Evolutionary conservation across 2,329 filamentous ascomycete genomes (phyloP).

Genomic region (Fusarium gaditjirri): DNA sequence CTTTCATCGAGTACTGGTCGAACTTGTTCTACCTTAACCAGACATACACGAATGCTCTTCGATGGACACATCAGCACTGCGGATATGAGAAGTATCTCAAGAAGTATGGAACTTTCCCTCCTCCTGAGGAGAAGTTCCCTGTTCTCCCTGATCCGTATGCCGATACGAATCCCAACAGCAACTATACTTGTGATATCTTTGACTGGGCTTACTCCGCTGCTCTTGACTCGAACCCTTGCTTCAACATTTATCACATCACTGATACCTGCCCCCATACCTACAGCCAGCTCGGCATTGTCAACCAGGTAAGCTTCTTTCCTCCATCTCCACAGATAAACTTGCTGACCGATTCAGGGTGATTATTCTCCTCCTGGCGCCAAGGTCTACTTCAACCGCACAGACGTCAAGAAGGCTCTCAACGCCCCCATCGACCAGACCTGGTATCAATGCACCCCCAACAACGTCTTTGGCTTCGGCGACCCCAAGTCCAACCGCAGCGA

Average conservation of each 20-base stretch:
- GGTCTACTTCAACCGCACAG: conserved; percentile 77
- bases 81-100: conserved; percentile 70
- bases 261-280: conserved; percentile 77
- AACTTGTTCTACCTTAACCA: conserved; percentile 73
- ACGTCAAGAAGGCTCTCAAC: conserved; percentile 76
- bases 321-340: no score
- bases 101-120: conserved; percentile 75
- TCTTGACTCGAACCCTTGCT: conserved; percentile 76
- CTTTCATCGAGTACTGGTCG: conserved; percentile 70
- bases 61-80: conserved; percentile 64
- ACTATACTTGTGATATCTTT: conserved; percentile 67
- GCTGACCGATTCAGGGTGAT: conserved; percentile 56
- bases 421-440: conserved; percentile 57
- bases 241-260: conserved; percentile 78
- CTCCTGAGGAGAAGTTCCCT: conserved; percentile 67
- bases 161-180: conserved; percentile 42
- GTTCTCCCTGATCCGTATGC: conserved; percentile 44
- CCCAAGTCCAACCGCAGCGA: conserved; percentile 31
- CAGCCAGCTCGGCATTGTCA: conserved; percentile 76
- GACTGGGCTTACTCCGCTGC: conserved; percentile 65
- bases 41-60: conserved; percentile 63
- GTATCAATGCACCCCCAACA: conserved; percentile 41
- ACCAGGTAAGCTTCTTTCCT: no score
- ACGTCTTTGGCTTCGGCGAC: conserved; percentile 42
- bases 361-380: conserved; percentile 71